Evolutionary conservation across 1,139 yeast genomes (phyloP).

Genomic region (Kazachstania sp.): DNA sequence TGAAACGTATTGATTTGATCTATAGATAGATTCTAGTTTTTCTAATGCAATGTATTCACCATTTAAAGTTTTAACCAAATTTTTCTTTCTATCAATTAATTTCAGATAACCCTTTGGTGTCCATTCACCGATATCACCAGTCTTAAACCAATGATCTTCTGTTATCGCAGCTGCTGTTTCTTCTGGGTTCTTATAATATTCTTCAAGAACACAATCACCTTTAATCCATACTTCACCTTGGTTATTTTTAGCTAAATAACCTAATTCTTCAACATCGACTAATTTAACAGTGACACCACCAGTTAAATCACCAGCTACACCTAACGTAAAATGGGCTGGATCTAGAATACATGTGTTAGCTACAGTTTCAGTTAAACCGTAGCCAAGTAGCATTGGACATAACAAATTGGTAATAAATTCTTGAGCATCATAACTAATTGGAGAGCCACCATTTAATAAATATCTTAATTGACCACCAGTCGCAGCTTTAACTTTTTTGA

Average conservation of each 20-base stretch:
- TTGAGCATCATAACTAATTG: slow-evolving; percentile 78
- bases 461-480: slow-evolving; percentile 83
- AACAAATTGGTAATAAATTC: slow-evolving; percentile 65
- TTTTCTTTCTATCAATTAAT: slow-evolving; percentile 90
- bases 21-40: slow-evolving; percentile 75
- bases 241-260: slow-evolving; percentile 79
- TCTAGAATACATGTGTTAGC: slow-evolving; percentile 75
- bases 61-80: slow-evolving; percentile 86
- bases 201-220: slow-evolving; percentile 65
- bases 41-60: slow-evolving; percentile 98
- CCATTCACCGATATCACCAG: slow-evolving; percentile 98
- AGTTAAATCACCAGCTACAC: slow-evolving; percentile 73
- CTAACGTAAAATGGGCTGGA: slow-evolving; percentile 58
- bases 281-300: slow-evolving; percentile 86
- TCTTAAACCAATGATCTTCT: slow-evolving; percentile 75
- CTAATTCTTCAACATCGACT: slow-evolving; percentile 87
- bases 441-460: slow-evolving; percentile 90
- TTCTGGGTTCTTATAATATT: slow-evolving; percentile 73
- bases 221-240: slow-evolving; percentile 86
- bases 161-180: slow-evolving; percentile 75
- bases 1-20: slow-evolving; percentile 67
- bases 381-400: slow-evolving; percentile 88
- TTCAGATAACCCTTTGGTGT: slow-evolving; percentile 66
- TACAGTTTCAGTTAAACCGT: slow-evolving; percentile 96
- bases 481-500: slow-evolving; percentile 84